Conservation (phyloP, 768 basidiomycete genomes). For the Boletus sp. region DNA sequence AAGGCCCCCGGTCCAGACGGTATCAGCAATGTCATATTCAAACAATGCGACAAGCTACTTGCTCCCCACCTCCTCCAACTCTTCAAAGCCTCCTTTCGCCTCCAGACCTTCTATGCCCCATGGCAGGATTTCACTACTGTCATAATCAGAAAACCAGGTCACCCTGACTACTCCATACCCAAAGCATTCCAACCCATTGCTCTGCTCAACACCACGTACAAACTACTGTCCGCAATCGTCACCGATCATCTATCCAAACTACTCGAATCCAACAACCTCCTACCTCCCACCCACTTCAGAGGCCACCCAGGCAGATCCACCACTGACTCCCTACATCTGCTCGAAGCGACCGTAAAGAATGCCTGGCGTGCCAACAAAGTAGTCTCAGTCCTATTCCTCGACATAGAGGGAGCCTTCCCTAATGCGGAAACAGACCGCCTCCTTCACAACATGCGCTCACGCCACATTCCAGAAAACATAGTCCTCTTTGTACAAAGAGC, state of each 20-base stretch:
- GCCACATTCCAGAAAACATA: too few species aligned
- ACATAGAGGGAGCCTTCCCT: too few species aligned
- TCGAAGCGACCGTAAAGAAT: too few species aligned
- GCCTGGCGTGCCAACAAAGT: too few species aligned
- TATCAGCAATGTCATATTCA: neutral
- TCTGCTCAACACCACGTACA: neutral
- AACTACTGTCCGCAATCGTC: neutral
- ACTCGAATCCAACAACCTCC: neutral
- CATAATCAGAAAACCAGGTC: conserved; percentile 36
- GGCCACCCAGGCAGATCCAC: too few species aligned
- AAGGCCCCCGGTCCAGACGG: neutral
- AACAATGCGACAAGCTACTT: neutral
- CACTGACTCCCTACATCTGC: conserved; percentile 5
- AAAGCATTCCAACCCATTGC: neutral
- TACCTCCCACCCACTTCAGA: too few species aligned
- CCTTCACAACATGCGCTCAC: too few species aligned
- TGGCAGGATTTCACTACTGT: conserved; percentile 23
- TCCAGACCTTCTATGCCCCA: neutral
- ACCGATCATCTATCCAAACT: neutral
- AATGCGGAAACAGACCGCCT: too few species aligned
- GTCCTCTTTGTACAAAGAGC: too few species aligned
- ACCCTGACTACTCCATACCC: conserved; percentile 27
- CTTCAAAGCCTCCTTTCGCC: neutral
- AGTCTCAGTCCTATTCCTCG: too few species aligned
- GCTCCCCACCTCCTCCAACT: neutral